Conservation (phyloP, 495 filamentous ascomycete species). For the Daldinia vernicosa region DNA sequence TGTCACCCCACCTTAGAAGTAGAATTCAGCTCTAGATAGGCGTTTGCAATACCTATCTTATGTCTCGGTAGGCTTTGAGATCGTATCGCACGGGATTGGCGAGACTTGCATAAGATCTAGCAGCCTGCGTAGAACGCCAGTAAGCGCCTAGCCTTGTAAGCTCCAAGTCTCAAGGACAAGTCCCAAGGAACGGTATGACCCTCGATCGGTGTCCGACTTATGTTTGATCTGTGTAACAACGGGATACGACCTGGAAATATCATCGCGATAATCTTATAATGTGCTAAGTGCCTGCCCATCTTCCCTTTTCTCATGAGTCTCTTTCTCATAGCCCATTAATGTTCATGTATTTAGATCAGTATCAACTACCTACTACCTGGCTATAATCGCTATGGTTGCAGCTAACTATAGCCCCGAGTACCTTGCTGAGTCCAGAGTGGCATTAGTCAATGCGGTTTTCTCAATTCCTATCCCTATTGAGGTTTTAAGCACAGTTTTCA, state of each 20-base stretch:
- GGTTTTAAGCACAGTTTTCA: constrained; percentile 36
- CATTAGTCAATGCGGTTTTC: constrained; percentile 34
- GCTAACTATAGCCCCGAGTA: constrained; percentile 36
- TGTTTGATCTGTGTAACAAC: constrained; percentile 3
- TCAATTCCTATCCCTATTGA: constrained; percentile 43
- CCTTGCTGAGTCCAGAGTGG: constrained; percentile 39
- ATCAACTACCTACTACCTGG: neutral
- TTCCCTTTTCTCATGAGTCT: neutral
- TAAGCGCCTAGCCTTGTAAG: neutral
- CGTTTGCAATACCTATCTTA: neutral
- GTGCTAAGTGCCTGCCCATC: neutral
- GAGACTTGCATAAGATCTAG: constrained; percentile 19
- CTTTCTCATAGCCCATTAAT: neutral
- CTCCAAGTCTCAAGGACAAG: neutral
- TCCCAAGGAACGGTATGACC: neutral
- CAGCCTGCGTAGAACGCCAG: neutral
- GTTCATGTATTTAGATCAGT: constrained; percentile 2
- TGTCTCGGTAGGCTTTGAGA: constrained; percentile 16
- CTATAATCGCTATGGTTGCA: constrained; percentile 27
- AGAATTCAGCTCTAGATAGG: constrained; percentile 7
- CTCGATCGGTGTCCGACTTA: neutral
- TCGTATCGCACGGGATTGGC: constrained; percentile 16
- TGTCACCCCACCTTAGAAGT: constrained; percentile 21
- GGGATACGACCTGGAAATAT: neutral
- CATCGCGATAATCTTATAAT: constrained; percentile 11